Evolutionary conservation across 768 basidiomycete genomes (phyloP), one percentile per base, ranked within the genome.

Genomic region (Termitomyces sp.): DNA sequence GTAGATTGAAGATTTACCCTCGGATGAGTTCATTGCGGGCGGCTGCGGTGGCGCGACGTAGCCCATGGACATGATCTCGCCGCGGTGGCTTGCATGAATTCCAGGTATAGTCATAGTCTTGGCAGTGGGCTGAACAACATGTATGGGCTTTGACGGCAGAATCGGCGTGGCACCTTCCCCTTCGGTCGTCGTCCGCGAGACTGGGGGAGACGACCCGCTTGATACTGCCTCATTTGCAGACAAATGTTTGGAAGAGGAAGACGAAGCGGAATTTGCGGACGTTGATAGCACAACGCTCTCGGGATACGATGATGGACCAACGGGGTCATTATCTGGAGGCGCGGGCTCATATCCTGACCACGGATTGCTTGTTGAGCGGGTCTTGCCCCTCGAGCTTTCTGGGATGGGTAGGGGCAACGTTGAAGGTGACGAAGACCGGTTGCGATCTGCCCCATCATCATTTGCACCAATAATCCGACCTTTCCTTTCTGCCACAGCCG

Each of bases 51-150:
- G 79, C 12, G 89, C 85, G 59, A 84, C 83, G 67, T 90, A 88
- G 12, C 92, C 92, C 81, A 94, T 81, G 4, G 91, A 89, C 87
- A 91, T 91, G 46, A 93, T 84, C 63, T 94, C 91, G 9, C 89
- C 90, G n/a, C 84, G 85, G 68, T 93, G 88, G 66, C 87, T 90
- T 3, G 85, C 91, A 67, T 93, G 92, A 62, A 94, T 94, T 2
- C 91, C 90, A 9, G 92, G 92, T 64, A 94, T 94, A 15, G 84
- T 87, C 92, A 94, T 94, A 45, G 82, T 88, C 66, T 85, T 89
- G 35, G 85, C 88, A 69, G 87, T 85, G 3, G 92, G 92, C 68
- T 93, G 92, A 18, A 86, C 85, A 65, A 87, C 84, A 65, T 91
- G 90, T 8, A 87, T 84, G 18, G 78, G 74, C 49, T 65, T 65